These are phyloP conservation scores for Amphibolis antarctica DNA, from an alignment of 106 monocot species.

Conservation along the genomic window DNA sequence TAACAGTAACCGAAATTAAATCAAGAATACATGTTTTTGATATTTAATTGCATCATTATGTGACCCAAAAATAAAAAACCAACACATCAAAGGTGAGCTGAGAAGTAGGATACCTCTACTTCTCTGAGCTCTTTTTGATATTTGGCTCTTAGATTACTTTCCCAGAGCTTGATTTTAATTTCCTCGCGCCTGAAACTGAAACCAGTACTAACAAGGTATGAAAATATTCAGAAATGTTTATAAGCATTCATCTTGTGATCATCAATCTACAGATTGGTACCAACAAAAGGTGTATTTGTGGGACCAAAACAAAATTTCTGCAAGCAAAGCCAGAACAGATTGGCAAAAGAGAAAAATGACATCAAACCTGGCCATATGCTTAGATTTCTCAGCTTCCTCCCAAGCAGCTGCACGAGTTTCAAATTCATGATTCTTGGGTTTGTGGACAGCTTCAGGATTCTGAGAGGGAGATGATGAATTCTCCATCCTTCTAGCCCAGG, in stretches of 20 bases:
- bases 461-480: background rate
- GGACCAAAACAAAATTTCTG: background rate
- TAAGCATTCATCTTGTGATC: no score
- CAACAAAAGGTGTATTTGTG: background rate
- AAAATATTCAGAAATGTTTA: no score
- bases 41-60: background rate
- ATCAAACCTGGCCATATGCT: constrained; percentile 50
- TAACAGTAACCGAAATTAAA: no score
- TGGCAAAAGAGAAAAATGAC: background rate
- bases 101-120: constrained; percentile 21
- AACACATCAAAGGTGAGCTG: background rate
- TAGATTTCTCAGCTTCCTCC: constrained; percentile 74
- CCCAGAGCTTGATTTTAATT: constrained; percentile 50
- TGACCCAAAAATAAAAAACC: background rate
- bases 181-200: constrained; percentile 41
- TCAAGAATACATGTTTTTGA: background rate
- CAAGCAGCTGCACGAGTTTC: constrained; percentile 56
- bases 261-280: no score
- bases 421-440: constrained; percentile 26
- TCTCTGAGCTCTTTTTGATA: constrained; percentile 29
- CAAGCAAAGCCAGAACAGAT: background rate
- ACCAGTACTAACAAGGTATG: background rate
- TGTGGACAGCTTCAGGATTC: constrained; percentile 12
- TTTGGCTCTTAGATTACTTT: constrained; percentile 37
- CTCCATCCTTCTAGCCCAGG: constrained; percentile 65